These are phyloP conservation scores for Russula griseocarnosa DNA, from an alignment of 768 basidiomycete species.

Conservation along the genomic window DNA sequence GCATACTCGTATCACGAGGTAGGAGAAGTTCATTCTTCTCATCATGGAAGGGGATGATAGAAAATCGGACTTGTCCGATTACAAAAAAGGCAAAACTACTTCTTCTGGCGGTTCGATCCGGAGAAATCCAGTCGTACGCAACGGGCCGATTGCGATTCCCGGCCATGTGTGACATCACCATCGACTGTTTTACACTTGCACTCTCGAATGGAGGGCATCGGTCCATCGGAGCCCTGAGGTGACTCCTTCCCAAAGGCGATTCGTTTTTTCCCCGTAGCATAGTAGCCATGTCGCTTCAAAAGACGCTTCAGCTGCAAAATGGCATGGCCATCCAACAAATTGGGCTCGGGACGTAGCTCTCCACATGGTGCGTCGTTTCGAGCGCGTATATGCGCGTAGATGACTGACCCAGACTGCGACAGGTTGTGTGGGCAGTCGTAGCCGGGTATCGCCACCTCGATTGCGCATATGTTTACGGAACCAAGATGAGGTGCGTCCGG, in stretches of 20 bases:
- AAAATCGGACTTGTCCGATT: background rate
- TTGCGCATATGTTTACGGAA: constrained; percentile 77
- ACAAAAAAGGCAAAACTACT: background rate
- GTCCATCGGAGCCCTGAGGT: background rate
- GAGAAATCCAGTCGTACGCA: no score
- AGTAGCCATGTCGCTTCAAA: constrained; percentile 42
- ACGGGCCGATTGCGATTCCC: no score
- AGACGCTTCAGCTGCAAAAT: constrained; percentile 41
- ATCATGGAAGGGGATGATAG: background rate
- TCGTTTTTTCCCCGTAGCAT: background rate
- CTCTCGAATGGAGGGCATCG: no score
- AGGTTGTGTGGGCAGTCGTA: constrained; percentile 74
- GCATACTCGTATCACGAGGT: background rate
- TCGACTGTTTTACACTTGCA: background rate
- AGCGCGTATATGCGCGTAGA: background rate
- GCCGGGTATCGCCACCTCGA: constrained; percentile 84
- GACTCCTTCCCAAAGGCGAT: no score
- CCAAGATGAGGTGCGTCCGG: constrained; percentile 52
- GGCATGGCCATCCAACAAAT: constrained; percentile 62
- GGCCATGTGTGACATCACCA: background rate
- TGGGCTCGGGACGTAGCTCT: constrained; percentile 81
- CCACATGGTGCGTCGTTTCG: constrained; percentile 49
- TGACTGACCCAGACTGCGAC: constrained; percentile 13
- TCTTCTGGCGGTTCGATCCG: no score
- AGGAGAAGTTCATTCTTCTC: no score